A percentile compares a stretch with the other conserved stretches of the same genome.
These are phyloP conservation scores for Tinospora cordifolia DNA, from an alignment of 164 flowering plant genomes.

Conservation along the genomic window DNA sequence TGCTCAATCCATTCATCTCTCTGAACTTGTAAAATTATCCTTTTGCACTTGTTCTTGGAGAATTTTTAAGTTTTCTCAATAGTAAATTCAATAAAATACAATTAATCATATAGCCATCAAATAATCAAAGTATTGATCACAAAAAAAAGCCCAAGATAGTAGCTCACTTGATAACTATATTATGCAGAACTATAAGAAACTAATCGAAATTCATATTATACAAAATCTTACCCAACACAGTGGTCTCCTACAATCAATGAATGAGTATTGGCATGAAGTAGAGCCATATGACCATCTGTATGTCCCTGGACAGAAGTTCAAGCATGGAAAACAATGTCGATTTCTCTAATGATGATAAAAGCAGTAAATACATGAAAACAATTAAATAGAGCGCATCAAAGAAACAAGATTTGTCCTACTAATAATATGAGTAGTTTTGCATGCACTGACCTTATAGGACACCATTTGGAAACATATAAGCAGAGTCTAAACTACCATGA, in stretches of 20 bases:
- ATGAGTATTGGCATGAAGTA: slow-evolving; percentile 62
- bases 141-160: not conserved
- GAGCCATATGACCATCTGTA: slow-evolving; percentile 89
- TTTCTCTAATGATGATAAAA: not conserved
- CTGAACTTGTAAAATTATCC: too few species aligned
- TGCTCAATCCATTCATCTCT: too few species aligned
- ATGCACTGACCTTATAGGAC: too few species aligned
- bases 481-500: not conserved
- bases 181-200: not conserved
- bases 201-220: not conserved
- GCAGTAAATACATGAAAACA: not conserved
- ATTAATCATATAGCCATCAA: not conserved
- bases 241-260: slow-evolving; percentile 92
- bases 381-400: not conserved
- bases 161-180: not conserved
- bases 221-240: slow-evolving; percentile 83
- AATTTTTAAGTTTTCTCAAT: too few species aligned
- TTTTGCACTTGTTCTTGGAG: too few species aligned
- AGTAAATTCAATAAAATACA: too few species aligned
- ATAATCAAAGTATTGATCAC: not conserved
- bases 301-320: slow-evolving; percentile 59
- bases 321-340: not conserved
- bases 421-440: too few species aligned
- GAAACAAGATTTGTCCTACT: not conserved
- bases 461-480: not conserved